phyloP scores from a whole-genome alignment of 1,284 basidiomycete species.

The Ganoderma leucocontextum region DNA sequence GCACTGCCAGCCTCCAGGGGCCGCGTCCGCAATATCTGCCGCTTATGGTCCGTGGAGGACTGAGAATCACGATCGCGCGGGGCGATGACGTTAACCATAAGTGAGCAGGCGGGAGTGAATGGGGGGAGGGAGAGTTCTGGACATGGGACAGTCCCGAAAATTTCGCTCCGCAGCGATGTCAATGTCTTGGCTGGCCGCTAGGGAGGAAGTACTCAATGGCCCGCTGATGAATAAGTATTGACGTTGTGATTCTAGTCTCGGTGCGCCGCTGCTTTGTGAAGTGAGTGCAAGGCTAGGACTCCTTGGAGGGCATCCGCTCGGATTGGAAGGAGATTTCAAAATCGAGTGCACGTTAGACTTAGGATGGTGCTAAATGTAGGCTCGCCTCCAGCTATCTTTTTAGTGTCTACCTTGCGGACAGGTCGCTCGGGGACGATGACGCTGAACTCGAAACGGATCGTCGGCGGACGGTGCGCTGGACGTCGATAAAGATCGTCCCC shows the following conservation, averaged over 20 bases:
- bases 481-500: constrained; percentile 3
- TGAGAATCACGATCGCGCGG: background rate
- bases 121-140: background rate
- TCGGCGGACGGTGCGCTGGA: background rate
- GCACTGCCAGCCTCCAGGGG: background rate
- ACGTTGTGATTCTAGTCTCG: background rate
- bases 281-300: too few species aligned
- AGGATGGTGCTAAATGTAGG: background rate
- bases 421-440: background rate
- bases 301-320: background rate
- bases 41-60: background rate
- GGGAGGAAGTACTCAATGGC: background rate
- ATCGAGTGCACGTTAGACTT: background rate
- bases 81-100: background rate
- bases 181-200: background rate
- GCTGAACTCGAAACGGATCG: background rate
- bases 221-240: background rate
- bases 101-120: background rate
- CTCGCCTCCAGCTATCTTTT: background rate
- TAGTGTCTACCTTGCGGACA: background rate
- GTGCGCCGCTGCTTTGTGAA: too few species aligned
- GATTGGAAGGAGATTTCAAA: background rate
- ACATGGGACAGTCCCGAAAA: background rate
- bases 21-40: background rate
- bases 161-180: background rate